A percentile compares a stretch with the other conserved stretches of the same genome.
phyloP scores from a whole-genome alignment of 257 asterid genomes.

The Penstemon davidsonii region DNA sequence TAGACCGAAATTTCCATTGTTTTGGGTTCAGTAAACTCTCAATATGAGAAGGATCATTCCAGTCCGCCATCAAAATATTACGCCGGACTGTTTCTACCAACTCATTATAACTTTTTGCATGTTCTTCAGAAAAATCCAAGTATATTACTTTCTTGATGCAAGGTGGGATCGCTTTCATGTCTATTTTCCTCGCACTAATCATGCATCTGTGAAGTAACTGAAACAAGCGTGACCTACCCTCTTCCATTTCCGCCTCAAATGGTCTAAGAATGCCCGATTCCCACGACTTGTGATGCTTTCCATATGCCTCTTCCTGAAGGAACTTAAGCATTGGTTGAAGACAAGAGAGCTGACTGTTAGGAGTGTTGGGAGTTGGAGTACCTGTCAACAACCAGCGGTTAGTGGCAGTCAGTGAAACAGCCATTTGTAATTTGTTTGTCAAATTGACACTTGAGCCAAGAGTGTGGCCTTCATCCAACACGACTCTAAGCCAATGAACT shows the following conservation, averaged over 20 bases:
- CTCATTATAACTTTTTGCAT: slow-evolving; percentile 90
- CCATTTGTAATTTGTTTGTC: slow-evolving; percentile 97
- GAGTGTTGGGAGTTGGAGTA: slow-evolving; percentile 96
- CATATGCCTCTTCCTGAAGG: slow-evolving; percentile 90
- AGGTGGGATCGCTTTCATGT: slow-evolving; percentile 85
- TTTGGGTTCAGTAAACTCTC: slow-evolving; percentile 92
- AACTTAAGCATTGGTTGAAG: slow-evolving; percentile 90
- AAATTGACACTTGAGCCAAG: slow-evolving; percentile 88
- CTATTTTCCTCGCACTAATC: slow-evolving; percentile 92
- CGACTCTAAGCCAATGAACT: slow-evolving; percentile 93
- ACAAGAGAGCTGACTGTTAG: slow-evolving; percentile 86
- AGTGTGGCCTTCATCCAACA: slow-evolving; percentile 98
- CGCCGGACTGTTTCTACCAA: slow-evolving; percentile 90
- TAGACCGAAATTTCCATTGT: slow-evolving; percentile 91
- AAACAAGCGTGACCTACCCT: slow-evolving; percentile 81
- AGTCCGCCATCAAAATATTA: slow-evolving; percentile 92
- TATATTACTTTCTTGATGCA: slow-evolving; percentile 74
- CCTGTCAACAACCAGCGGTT: slow-evolving; percentile 98
- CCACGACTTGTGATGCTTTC: slow-evolving; percentile 81
- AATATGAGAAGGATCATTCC: slow-evolving; percentile 98
- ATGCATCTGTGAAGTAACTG: slow-evolving; percentile 86
- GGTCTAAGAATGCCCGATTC: slow-evolving; percentile 86
- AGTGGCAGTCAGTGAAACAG: slow-evolving; percentile 68
- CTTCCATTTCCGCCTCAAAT: slow-evolving; percentile 96
- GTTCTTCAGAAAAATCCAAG: slow-evolving; percentile 75